These are phyloP conservation scores for Gonapodya sp. DNA, from an alignment of 192 early-diverging fungal genomes.

Conservation along the genomic window DNA sequence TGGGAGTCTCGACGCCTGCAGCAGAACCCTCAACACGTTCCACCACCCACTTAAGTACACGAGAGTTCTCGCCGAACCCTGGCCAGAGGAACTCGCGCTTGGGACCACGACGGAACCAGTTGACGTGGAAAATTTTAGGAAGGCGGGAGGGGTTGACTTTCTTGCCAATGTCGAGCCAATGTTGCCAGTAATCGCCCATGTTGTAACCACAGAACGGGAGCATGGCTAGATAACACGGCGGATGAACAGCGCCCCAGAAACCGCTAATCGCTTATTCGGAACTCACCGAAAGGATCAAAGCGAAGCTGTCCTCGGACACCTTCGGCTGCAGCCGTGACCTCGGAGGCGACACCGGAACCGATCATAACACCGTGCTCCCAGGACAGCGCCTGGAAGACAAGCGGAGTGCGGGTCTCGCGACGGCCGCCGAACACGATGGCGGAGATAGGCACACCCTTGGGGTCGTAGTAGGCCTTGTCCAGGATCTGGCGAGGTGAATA, in stretches of 20 bases:
- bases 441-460: slow-evolving; percentile 12
- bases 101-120: slow-evolving; percentile 16
- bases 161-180: slow-evolving; percentile 17
- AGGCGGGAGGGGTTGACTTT: slow-evolving; percentile 13
- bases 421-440: slow-evolving; percentile 18
- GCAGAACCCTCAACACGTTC: slow-evolving; percentile 13
- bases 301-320: slow-evolving; percentile 19
- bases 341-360: slow-evolving; percentile 17
- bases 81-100: slow-evolving; percentile 18
- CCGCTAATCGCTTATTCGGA: neutral
- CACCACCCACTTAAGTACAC: slow-evolving; percentile 17
- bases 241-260: neutral
- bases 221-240: slow-evolving; percentile 11
- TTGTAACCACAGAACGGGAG: slow-evolving; percentile 22
- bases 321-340: slow-evolving; percentile 18
- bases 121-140: slow-evolving; percentile 20
- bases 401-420: slow-evolving; percentile 12
- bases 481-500: slow-evolving; percentile 6
- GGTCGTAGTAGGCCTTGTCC: slow-evolving; percentile 18
- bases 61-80: slow-evolving; percentile 22
- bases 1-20: slow-evolving; percentile 15
- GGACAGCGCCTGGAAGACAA: slow-evolving; percentile 16
- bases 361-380: slow-evolving; percentile 20
- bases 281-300: slow-evolving; percentile 16
- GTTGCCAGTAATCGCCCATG: slow-evolving; percentile 20